A percentile compares a stretch with the other conserved stretches of the same genome.
These are phyloP conservation scores for Phalaenopsis aphrodite DNA, from an alignment of 106 monocot species.

Conservation along the genomic window DNA sequence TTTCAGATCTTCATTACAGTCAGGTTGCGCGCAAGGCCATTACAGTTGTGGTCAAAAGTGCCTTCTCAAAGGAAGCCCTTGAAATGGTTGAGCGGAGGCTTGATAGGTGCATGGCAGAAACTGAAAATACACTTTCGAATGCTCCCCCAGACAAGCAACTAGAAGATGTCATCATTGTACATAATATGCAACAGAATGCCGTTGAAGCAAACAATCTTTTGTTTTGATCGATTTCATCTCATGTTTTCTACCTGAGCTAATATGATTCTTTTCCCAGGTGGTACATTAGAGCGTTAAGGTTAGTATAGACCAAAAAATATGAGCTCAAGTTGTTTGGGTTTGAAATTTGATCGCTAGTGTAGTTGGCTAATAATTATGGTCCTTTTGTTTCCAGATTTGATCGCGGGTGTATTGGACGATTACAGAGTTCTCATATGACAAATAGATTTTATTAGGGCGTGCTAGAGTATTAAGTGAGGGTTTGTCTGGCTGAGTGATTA, in stretches of 20 bases:
- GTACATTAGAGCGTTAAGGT: too few relatives aligned
- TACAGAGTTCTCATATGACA: too few relatives aligned
- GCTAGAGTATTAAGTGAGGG: too few relatives aligned
- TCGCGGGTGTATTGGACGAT: too few relatives aligned
- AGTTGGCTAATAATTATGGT: too few relatives aligned
- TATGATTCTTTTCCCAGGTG: too few relatives aligned
- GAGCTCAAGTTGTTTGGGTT: not conserved
- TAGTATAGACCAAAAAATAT: not conserved
- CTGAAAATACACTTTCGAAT: constrained; percentile 21
- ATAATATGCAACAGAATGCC: constrained; percentile 14
- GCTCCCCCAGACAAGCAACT: constrained; percentile 9
- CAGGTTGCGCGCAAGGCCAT: constrained; percentile 27
- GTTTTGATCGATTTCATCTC: constrained; percentile 7
- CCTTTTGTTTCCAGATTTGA: too few relatives aligned
- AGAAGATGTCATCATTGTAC: constrained; percentile 12
- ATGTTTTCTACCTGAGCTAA: too few relatives aligned
- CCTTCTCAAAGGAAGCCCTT: constrained; percentile 29
- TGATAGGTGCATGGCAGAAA: constrained; percentile 21
- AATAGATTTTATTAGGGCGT: too few relatives aligned
- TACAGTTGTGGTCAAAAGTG: constrained; percentile 23
- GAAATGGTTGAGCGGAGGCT: constrained; percentile 21
- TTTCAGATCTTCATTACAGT: constrained; percentile 12
- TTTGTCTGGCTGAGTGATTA: too few relatives aligned
- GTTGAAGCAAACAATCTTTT: constrained; percentile 17
- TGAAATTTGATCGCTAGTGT: not conserved